Conservation (phyloP, 2,329 filamentous ascomycete species). For the Fusarium sp. region DNA sequence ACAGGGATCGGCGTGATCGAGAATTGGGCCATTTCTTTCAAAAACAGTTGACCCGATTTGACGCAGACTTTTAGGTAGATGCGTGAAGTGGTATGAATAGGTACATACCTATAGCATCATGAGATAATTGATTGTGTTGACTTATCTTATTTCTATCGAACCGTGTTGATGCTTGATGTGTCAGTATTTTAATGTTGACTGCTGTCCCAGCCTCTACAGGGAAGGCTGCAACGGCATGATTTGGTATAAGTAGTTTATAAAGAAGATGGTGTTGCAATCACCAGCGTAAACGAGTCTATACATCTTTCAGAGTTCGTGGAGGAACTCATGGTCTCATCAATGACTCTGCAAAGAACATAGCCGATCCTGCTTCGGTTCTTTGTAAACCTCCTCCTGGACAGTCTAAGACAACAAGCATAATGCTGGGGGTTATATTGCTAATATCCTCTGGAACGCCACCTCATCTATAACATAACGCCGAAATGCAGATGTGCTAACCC, state of each 20-base stretch:
- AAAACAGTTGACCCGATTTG: slow-evolving; percentile 1
- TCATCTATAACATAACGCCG: slow-evolving; percentile 37
- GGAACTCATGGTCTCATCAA: not conserved
- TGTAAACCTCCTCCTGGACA: not conserved
- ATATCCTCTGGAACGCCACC: slow-evolving; percentile 18
- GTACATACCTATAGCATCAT: not conserved
- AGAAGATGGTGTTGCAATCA: not conserved
- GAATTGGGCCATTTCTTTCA: slow-evolving; percentile 13
- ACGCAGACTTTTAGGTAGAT: not conserved
- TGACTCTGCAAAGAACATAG: too few species aligned
- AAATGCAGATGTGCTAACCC: slow-evolving; percentile 14
- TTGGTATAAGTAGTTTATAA: not conserved
- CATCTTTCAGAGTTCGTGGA: not conserved
- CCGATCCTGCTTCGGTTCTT: not conserved
- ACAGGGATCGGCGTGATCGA: slow-evolving; percentile 14
- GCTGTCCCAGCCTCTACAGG: not conserved
- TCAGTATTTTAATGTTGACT: not conserved
- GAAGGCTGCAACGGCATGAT: not conserved
- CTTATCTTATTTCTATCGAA: not conserved
- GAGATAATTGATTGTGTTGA: not conserved
- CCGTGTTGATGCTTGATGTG: not conserved
- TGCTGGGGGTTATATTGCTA: slow-evolving; percentile 24
- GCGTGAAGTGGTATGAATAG: not conserved
- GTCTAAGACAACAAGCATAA: not conserved
- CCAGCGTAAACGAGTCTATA: too few species aligned